Conservation (phyloP, 306 rosid genomes). For the Sesbania bispinosa region DNA sequence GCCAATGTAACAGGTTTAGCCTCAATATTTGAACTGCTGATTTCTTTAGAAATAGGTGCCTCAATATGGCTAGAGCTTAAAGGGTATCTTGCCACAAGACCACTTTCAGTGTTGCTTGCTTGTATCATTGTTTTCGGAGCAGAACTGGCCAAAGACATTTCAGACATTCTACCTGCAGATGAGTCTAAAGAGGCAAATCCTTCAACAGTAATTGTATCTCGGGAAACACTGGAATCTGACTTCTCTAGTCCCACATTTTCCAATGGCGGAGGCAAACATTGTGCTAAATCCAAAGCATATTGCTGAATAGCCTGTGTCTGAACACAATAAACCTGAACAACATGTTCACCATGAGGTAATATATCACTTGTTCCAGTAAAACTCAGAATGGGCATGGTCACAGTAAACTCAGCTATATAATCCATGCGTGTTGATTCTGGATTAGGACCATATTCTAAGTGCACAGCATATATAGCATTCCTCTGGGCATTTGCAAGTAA, state of each 20-base stretch:
- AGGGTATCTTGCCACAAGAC: constrained; percentile 52
- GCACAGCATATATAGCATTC: constrained; percentile 97
- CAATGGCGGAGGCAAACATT: constrained; percentile 87
- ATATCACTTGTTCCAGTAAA: constrained; percentile 90
- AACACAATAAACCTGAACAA: constrained; percentile 95
- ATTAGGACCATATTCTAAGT: constrained; percentile 79
- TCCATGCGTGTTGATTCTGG: constrained; percentile 85
- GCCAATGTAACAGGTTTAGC: constrained; percentile 51
- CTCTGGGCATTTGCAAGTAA: constrained; percentile 98
- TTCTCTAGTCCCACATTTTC: constrained; percentile 69
- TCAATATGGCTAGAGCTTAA: constrained; percentile 55
- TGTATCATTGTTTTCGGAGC: constrained; percentile 52
- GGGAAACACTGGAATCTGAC: constrained; percentile 64
- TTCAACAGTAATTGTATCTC: constrained; percentile 54
- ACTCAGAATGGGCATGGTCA: constrained; percentile 96
- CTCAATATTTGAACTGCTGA: constrained; percentile 50
- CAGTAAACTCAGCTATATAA: constrained; percentile 91
- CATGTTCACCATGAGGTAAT: constrained; percentile 72
- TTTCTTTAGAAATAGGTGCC: constrained; percentile 44
- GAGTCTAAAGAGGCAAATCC: constrained; percentile 51
- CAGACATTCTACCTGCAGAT: constrained; percentile 53
- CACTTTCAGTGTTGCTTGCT: constrained; percentile 47
- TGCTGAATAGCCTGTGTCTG: constrained; percentile 98
- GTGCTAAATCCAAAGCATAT: constrained; percentile 93
- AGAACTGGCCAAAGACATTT: constrained; percentile 43